Conservation (phyloP, 2,329 filamentous ascomycete genomes). For the Huntiella omanensis region DNA sequence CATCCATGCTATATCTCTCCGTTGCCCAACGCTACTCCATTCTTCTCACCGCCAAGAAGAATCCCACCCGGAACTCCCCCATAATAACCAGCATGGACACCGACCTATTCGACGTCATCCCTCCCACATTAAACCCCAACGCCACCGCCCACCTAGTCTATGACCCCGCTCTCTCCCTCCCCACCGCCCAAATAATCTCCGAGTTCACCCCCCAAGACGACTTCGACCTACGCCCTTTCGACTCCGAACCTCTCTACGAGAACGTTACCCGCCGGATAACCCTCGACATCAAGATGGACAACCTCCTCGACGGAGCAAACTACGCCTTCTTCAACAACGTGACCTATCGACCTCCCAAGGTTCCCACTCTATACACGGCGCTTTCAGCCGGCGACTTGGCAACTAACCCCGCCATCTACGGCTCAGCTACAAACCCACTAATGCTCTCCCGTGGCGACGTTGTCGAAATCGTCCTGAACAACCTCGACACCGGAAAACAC, state of each 20-base stretch:
- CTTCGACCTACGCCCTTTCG: slow-evolving; percentile 47
- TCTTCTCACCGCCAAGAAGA: slow-evolving; percentile 42
- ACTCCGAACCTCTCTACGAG: slow-evolving; percentile 40
- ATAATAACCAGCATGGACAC: slow-evolving; percentile 51
- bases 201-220: slow-evolving; percentile 52
- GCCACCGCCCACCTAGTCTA: slow-evolving; percentile 47
- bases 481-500: slow-evolving; percentile 50
- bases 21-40: slow-evolving; percentile 49
- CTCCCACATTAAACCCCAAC: slow-evolving; percentile 48
- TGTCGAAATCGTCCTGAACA: slow-evolving; percentile 64
- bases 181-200: slow-evolving; percentile 34
- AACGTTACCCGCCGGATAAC: slow-evolving; percentile 44
- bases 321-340: slow-evolving; percentile 57
- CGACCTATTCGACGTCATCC: slow-evolving; percentile 47
- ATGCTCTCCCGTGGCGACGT: slow-evolving; percentile 48
- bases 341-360: slow-evolving; percentile 55
- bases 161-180: slow-evolving; percentile 25
- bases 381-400: slow-evolving; percentile 43
- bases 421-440: slow-evolving; percentile 44
- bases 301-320: slow-evolving; percentile 40
- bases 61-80: slow-evolving; percentile 40
- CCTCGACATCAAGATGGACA: slow-evolving; percentile 44
- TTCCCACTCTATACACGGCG: slow-evolving; percentile 63
- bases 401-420: slow-evolving; percentile 43
- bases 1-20: slow-evolving; percentile 45